A percentile compares a stretch with the other conserved stretches of the same genome.
These are phyloP conservation scores for Leccinum subgranulosum DNA, from an alignment of 768 basidiomycete species.

Conservation along the genomic window DNA sequence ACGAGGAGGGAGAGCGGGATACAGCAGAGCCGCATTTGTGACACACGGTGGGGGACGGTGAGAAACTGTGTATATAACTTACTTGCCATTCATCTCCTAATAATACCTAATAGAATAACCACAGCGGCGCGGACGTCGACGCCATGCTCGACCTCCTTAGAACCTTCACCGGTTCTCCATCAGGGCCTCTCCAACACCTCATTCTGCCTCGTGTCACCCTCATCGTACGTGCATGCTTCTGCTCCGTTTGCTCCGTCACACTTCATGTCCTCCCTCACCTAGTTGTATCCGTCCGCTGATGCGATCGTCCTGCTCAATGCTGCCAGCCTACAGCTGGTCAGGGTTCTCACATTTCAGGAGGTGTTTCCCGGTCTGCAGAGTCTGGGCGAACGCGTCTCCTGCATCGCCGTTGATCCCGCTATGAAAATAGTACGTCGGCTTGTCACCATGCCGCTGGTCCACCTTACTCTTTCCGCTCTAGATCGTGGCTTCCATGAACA, in stretches of 20 bases:
- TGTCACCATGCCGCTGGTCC: not conserved
- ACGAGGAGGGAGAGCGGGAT: slow-evolving; percentile 36
- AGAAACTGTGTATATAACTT: not conserved
- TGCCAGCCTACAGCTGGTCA: slow-evolving; percentile 57
- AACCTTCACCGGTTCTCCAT: slow-evolving; percentile 51
- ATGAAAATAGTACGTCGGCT: slow-evolving; percentile 71
- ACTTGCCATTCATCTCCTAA: not conserved
- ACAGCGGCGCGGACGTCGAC: not conserved
- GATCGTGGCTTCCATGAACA: slow-evolving; percentile 72
- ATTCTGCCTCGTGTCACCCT: slow-evolving; percentile 52
- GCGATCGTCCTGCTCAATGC: slow-evolving; percentile 71
- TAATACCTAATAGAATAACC: not conserved
- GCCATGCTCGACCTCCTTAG: slow-evolving; percentile 47
- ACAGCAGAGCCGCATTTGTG: slow-evolving; percentile 33
- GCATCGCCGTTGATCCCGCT: slow-evolving; percentile 68
- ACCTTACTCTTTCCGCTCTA: slow-evolving; percentile 29
- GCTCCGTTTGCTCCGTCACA: not conserved
- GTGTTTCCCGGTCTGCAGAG: slow-evolving; percentile 64
- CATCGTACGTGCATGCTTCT: slow-evolving; percentile 45
- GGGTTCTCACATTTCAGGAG: slow-evolving; percentile 76
- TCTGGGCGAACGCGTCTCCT: slow-evolving; percentile 46
- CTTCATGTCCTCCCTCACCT: slow-evolving; percentile 1
- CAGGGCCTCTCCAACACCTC: slow-evolving; percentile 54
- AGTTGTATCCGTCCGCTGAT: slow-evolving; percentile 76
- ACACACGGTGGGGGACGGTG: not conserved